phyloP scores from a whole-genome alignment of 257 asterid species.

The Paulownia fortunei region DNA sequence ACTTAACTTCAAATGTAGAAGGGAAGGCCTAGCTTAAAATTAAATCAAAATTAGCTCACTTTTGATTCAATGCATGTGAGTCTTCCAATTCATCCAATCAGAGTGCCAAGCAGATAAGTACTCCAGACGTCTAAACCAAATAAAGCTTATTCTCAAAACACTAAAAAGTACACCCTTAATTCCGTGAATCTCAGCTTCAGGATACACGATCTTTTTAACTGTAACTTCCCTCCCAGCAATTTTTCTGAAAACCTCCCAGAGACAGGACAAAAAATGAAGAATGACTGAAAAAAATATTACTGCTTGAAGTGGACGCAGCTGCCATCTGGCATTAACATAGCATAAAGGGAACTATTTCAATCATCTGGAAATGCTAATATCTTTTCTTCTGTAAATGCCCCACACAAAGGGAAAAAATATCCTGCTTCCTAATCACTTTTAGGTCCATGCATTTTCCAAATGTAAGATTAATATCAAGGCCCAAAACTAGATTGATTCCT shows the following conservation, averaged over 20 bases:
- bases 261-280: background rate
- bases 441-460: background rate
- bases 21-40: background rate
- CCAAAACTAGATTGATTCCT: background rate
- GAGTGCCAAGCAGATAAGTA: background rate
- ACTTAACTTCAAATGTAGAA: background rate
- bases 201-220: background rate
- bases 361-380: background rate
- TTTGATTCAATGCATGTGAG: background rate
- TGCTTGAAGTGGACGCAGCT: background rate
- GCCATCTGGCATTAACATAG: conserved; percentile 1
- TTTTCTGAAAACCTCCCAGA: background rate
- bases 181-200: background rate
- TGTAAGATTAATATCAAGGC: conserved; percentile 6
- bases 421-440: background rate
- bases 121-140: background rate
- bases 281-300: background rate
- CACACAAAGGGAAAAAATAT: background rate
- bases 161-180: background rate
- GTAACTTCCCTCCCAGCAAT: too few species aligned
- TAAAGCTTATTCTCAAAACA: conserved; percentile 5
- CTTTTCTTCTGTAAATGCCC: background rate
- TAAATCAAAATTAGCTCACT: conserved; percentile 11
- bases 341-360: background rate
- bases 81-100: conserved; percentile 6